These are phyloP conservation scores for Fraxinus ornus DNA, from an alignment of 305 asterid species.

Conservation along the genomic window DNA sequence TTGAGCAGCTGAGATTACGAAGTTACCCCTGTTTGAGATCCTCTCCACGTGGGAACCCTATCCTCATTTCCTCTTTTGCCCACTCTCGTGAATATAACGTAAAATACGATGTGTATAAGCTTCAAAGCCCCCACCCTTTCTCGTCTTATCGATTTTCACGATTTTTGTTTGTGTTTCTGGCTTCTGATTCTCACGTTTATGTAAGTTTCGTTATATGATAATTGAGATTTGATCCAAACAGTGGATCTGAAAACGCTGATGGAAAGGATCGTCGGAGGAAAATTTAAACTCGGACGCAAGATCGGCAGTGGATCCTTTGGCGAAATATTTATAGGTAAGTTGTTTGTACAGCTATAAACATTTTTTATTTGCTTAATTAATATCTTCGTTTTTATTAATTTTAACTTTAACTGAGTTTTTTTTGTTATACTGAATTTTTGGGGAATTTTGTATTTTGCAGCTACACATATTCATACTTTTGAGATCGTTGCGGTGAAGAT, in stretches of 20 bases:
- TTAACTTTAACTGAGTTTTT: slow-evolving; percentile 12
- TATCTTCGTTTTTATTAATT: not conserved
- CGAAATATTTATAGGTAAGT: slow-evolving; percentile 73
- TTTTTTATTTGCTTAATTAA: not conserved
- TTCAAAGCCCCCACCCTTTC: slow-evolving; percentile 31
- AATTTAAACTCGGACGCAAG: slow-evolving; percentile 94
- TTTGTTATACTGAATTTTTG: not conserved
- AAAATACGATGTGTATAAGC: slow-evolving; percentile 29
- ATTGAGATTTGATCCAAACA: slow-evolving; percentile 29
- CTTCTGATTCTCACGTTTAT: not conserved
- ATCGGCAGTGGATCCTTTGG: slow-evolving; percentile 98
- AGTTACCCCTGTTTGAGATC: slow-evolving; percentile 12
- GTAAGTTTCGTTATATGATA: slow-evolving; percentile 34
- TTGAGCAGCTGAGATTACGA: slow-evolving; percentile 10
- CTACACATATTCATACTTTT: slow-evolving; percentile 78
- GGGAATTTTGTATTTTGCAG: slow-evolving; percentile 41
- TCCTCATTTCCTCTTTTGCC: slow-evolving; percentile 34
- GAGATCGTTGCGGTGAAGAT: slow-evolving; percentile 97
- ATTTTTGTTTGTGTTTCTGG: slow-evolving; percentile 16
- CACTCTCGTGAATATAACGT: slow-evolving; percentile 32
- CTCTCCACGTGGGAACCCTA: slow-evolving; percentile 27
- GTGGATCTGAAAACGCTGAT: slow-evolving; percentile 36
- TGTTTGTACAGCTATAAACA: not conserved
- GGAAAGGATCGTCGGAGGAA: slow-evolving; percentile 89
- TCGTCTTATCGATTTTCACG: slow-evolving; percentile 16